These are phyloP conservation scores for Lactuca sativa DNA, from an alignment of 129 eudicot species.

Conservation along the genomic window DNA sequence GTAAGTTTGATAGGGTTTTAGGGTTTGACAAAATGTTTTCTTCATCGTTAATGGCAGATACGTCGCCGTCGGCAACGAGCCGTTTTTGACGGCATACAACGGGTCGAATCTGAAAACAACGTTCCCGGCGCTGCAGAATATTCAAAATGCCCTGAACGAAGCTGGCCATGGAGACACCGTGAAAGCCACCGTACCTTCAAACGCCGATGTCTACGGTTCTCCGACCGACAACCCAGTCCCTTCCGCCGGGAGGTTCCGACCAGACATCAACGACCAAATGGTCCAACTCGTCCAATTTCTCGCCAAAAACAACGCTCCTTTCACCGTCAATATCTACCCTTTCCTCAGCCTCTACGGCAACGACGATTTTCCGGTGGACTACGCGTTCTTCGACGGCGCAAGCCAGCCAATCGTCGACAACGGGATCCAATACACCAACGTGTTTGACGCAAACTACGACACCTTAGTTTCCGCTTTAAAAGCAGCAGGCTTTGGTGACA, in stretches of 20 bases:
- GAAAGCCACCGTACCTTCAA: conserved; percentile 84
- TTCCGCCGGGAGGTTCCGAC: conserved; percentile 71
- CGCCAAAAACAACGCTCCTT: conserved; percentile 70
- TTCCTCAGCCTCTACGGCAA: conserved; percentile 80
- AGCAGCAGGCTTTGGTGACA: conserved; percentile 52
- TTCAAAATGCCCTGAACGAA: conserved; percentile 77
- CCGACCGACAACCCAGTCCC: conserved; percentile 64
- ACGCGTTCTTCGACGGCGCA: conserved; percentile 82
- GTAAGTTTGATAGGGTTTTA: neutral
- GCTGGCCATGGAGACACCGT: conserved; percentile 64
- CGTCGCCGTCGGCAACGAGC: conserved; percentile 91
- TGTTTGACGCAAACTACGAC: conserved; percentile 89
- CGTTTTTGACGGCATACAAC: conserved; percentile 71
- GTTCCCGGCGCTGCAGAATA: conserved; percentile 80
- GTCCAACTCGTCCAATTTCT: conserved; percentile 68
- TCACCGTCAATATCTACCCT: conserved; percentile 81
- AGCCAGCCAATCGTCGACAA: conserved; percentile 55
- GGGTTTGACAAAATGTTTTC: neutral
- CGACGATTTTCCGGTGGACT: conserved; percentile 72
- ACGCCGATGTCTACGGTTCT: conserved; percentile 80
- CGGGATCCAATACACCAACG: conserved; percentile 67
- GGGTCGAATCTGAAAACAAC: conserved; percentile 53
- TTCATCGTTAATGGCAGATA: conserved; percentile 55
- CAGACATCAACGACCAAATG: conserved; percentile 64
- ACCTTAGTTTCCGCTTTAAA: conserved; percentile 77